These are phyloP conservation scores for Purpureocillium lavendulum DNA, from an alignment of 2,329 filamentous ascomycete species.

Conservation along the genomic window DNA sequence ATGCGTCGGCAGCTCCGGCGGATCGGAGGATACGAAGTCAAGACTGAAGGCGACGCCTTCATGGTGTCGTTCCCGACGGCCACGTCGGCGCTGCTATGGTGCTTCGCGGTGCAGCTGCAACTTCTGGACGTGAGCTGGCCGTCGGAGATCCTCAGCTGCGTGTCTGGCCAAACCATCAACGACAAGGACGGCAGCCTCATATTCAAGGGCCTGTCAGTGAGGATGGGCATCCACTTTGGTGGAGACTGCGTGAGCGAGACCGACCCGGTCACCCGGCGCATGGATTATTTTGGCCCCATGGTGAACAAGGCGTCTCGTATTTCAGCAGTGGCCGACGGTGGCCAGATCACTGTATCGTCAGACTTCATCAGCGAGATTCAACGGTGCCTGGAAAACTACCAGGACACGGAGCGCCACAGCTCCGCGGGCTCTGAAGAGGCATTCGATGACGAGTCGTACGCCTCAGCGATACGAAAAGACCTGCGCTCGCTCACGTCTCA, in stretches of 20 bases:
- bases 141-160: slow-evolving; percentile 79
- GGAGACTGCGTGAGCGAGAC: slow-evolving; percentile 90
- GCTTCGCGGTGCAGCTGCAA: slow-evolving; percentile 84
- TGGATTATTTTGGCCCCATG: slow-evolving; percentile 99
- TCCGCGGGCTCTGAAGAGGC: slow-evolving; percentile 59
- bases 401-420: slow-evolving; percentile 68
- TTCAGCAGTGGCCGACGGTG: slow-evolving; percentile 87
- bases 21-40: slow-evolving; percentile 96
- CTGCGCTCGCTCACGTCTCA: slow-evolving; percentile 79
- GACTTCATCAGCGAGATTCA: slow-evolving; percentile 97
- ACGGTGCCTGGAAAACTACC: slow-evolving; percentile 79
- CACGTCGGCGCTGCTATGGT: slow-evolving; percentile 91
- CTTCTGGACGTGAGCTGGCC: slow-evolving; percentile 90
- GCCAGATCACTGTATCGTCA: slow-evolving; percentile 92
- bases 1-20: slow-evolving; percentile 89
- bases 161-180: slow-evolving; percentile 72
- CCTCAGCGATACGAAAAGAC: slow-evolving; percentile 76
- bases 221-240: slow-evolving; percentile 90
- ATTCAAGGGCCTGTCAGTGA: slow-evolving; percentile 87
- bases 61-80: slow-evolving; percentile 98
- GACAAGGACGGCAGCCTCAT: slow-evolving; percentile 84
- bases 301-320: slow-evolving; percentile 96
- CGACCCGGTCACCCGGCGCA: slow-evolving; percentile 91
- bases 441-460: slow-evolving; percentile 66
- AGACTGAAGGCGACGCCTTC: slow-evolving; percentile 98